Percentiles rank a stretch among this genome's conserved stretches.
phyloP scores from a whole-genome alignment of 768 basidiomycete species.

The Auricularia cornea region DNA sequence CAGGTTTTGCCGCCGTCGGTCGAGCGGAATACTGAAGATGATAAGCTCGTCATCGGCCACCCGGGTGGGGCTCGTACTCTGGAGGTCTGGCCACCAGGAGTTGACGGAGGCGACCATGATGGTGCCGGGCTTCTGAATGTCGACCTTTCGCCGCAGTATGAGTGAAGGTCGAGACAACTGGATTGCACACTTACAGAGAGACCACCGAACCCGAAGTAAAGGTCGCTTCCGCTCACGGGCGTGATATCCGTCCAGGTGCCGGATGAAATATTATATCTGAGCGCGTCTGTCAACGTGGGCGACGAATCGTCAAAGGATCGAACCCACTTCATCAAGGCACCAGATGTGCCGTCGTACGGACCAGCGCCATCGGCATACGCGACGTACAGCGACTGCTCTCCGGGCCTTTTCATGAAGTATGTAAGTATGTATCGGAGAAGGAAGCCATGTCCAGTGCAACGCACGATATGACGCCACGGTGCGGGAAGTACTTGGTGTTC shows the following conservation, averaged over 20 bases:
- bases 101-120: conserved; percentile 63
- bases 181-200: background rate
- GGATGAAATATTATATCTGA: conserved; percentile 43
- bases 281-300: background rate
- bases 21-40: conserved; percentile 44
- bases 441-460: background rate
- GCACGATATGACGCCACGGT: conserved; percentile 54
- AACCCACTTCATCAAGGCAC: conserved; percentile 11
- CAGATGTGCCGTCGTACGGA: conserved; percentile 27
- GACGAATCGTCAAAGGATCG: background rate
- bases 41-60: background rate
- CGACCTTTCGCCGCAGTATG: conserved; percentile 27
- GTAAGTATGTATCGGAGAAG: too few relatives aligned
- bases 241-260: conserved; percentile 55
- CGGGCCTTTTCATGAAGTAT: conserved; percentile 20
- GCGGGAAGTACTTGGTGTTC: conserved; percentile 49
- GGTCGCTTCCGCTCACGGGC: conserved; percentile 47
- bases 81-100: conserved; percentile 32
- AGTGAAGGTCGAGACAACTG: conserved; percentile 32
- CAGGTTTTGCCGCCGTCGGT: conserved; percentile 51
- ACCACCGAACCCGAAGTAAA: conserved; percentile 51
- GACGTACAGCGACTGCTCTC: conserved; percentile 49
- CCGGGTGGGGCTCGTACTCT: background rate
- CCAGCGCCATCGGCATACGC: conserved; percentile 57
- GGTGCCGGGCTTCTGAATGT: conserved; percentile 51